Conservation (phyloP, 768 basidiomycete genomes). For the Suillus hirtellus region DNA sequence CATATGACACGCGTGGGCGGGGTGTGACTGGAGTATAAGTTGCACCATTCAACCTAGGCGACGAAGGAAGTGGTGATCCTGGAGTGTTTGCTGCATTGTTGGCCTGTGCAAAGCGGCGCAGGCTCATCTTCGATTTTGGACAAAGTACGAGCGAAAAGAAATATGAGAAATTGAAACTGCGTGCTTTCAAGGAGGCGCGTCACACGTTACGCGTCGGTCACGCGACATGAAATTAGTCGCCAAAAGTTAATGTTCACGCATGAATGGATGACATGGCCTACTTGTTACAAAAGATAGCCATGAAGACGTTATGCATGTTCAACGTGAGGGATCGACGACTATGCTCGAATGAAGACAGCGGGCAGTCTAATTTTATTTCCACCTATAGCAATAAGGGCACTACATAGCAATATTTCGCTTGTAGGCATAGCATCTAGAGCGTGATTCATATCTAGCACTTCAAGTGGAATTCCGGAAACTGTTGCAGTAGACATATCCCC, state of each 20-base stretch:
- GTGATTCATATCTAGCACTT: background rate
- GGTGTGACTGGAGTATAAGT: constrained; percentile 48
- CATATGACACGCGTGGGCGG: constrained; percentile 48
- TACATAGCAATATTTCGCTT: background rate
- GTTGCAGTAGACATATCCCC: background rate
- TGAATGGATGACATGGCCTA: background rate
- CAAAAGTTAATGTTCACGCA: background rate
- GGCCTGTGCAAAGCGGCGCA: constrained; percentile 58
- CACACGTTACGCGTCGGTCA: constrained; percentile 30
- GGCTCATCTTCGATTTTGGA: constrained; percentile 41
- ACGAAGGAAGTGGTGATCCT: constrained; percentile 43
- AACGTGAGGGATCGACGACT: background rate
- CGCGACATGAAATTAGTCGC: constrained; percentile 12
- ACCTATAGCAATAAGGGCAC: background rate
- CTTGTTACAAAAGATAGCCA: background rate
- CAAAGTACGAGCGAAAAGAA: constrained; percentile 4
- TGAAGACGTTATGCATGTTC: background rate
- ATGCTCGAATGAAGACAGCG: background rate
- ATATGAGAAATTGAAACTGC: constrained; percentile 4
- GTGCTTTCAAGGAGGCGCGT: constrained; percentile 26
- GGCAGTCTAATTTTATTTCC: background rate
- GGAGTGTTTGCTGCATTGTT: constrained; percentile 43
- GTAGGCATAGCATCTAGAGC: background rate
- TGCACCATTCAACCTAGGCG: constrained; percentile 29
- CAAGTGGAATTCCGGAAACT: background rate